A percentile compares a stretch with the other conserved stretches of the same genome.
Conservation (phyloP, 345 rosid genomes). For the Citrus reticulata region DNA sequence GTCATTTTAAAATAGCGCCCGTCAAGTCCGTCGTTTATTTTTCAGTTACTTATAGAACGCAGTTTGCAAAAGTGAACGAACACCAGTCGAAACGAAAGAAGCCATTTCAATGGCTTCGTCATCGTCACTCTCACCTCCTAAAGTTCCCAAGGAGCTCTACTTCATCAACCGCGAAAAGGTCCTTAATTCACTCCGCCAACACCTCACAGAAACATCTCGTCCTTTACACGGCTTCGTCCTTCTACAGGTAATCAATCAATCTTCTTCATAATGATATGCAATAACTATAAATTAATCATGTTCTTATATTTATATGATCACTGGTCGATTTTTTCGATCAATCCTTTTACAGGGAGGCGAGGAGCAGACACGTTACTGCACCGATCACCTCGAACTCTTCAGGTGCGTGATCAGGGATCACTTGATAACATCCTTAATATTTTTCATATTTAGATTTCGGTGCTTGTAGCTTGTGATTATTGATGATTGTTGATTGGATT, state of each 20-base stretch:
- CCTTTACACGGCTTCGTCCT: slow-evolving; percentile 69
- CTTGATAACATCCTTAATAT: background rate
- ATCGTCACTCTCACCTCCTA: slow-evolving; percentile 58
- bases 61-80: background rate
- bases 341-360: slow-evolving; percentile 66
- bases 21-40: no score
- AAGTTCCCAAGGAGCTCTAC: slow-evolving; percentile 71
- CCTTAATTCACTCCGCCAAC: slow-evolving; percentile 43
- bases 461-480: background rate
- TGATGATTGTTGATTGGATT: slow-evolving; percentile 10
- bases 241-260: slow-evolving; percentile 48
- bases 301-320: background rate
- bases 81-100: background rate
- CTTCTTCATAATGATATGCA: background rate
- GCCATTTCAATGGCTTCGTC: slow-evolving; percentile 46
- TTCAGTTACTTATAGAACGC: background rate
- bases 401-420: slow-evolving; percentile 38
- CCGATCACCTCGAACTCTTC: slow-evolving; percentile 88
- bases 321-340: background rate
- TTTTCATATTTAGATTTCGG: background rate
- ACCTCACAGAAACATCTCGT: slow-evolving; percentile 43
- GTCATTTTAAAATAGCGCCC: no score
- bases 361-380: slow-evolving; percentile 75
- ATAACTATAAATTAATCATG: background rate
- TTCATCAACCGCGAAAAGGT: slow-evolving; percentile 63